Evolutionary conservation across 2,329 filamentous ascomycete species (phyloP).

Genomic region (Acephala macrosclerotiorum): DNA sequence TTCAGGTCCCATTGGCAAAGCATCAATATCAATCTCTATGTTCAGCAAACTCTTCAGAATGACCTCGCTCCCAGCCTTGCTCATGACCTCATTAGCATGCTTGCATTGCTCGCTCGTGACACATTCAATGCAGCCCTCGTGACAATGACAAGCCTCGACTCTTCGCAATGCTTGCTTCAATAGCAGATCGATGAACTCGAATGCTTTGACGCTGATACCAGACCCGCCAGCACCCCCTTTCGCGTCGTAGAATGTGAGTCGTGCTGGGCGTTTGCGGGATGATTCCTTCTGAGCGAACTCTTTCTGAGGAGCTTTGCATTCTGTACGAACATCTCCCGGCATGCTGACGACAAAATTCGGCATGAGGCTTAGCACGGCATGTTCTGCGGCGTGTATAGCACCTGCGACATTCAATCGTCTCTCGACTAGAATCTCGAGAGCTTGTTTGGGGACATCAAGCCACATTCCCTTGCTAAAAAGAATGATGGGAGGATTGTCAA

Average conservation of each 20-base stretch:
- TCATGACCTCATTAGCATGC: conserved; percentile 90
- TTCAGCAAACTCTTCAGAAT: conserved; percentile 80
- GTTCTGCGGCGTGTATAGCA: conserved; percentile 93
- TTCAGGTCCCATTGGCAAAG: conserved; percentile 86
- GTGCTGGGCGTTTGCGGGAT: conserved; percentile 80
- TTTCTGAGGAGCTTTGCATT: conserved; percentile 89
- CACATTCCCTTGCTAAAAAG: conserved; percentile 90
- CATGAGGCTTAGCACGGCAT: conserved; percentile 85
- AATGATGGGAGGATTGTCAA: conserved; percentile 91
- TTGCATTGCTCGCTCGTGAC: conserved; percentile 86
- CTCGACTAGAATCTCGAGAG: conserved; percentile 79
- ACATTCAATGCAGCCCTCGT: conserved; percentile 87
- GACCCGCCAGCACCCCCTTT: conserved; percentile 86
- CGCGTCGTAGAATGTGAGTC: conserved; percentile 93
- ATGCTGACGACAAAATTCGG: conserved; percentile 90
- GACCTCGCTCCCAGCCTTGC: conserved; percentile 85
- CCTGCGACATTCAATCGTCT: conserved; percentile 82
- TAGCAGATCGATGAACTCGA: conserved; percentile 87
- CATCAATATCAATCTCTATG: conserved; percentile 80
- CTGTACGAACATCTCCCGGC: conserved; percentile 90
- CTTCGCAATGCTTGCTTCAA: conserved; percentile 78
- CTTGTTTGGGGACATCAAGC: conserved; percentile 85
- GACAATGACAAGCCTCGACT: conserved; percentile 78
- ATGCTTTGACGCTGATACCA: conserved; percentile 90
- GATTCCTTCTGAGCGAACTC: conserved; percentile 79